These are phyloP conservation scores for Xylaria multiplex DNA, from an alignment of 2,329 filamentous ascomycete species.

Conservation along the genomic window DNA sequence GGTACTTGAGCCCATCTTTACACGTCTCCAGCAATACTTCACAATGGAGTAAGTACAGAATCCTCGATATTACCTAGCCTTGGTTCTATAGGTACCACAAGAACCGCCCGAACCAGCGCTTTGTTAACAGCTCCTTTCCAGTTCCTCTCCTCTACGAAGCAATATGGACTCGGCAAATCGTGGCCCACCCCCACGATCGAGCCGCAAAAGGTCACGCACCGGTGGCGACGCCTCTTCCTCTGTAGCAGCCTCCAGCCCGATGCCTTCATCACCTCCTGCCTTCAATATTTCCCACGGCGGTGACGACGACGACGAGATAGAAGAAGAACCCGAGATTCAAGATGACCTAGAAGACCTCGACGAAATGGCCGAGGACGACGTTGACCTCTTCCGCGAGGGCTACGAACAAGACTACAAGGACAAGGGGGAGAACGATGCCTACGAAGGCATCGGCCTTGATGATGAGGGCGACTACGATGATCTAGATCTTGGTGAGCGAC, in stretches of 20 bases:
- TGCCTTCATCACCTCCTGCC: slow-evolving; percentile 73
- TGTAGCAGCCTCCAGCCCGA: slow-evolving; percentile 66
- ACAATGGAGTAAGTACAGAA: slow-evolving; percentile 21
- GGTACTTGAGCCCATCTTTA: not conserved
- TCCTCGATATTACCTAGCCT: not conserved
- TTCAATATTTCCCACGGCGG: slow-evolving; percentile 72
- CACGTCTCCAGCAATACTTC: not conserved
- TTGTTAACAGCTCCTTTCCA: slow-evolving; percentile 10
- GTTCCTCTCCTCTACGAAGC: slow-evolving; percentile 76
- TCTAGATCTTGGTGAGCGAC: slow-evolving; percentile 72
- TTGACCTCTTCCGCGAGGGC: slow-evolving; percentile 80
- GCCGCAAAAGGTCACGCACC: slow-evolving; percentile 66
- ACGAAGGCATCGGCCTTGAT: slow-evolving; percentile 78
- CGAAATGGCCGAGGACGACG: slow-evolving; percentile 82
- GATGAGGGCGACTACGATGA: slow-evolving; percentile 80
- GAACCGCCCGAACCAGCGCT: not conserved
- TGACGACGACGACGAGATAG: slow-evolving; percentile 78
- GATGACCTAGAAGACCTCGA: slow-evolving; percentile 81
- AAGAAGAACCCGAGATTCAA: slow-evolving; percentile 77
- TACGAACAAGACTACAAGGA: slow-evolving; percentile 77
- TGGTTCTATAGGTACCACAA: no score
- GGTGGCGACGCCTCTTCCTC: slow-evolving; percentile 63
- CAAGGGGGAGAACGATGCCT: slow-evolving; percentile 73
- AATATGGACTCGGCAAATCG: slow-evolving; percentile 87
- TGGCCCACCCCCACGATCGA: slow-evolving; percentile 64